Evolutionary conservation across 371 early-diverging fungal species (phyloP), one percentile per base, ranked within the genome.

Genomic region (Nematocida displodere): DNA sequence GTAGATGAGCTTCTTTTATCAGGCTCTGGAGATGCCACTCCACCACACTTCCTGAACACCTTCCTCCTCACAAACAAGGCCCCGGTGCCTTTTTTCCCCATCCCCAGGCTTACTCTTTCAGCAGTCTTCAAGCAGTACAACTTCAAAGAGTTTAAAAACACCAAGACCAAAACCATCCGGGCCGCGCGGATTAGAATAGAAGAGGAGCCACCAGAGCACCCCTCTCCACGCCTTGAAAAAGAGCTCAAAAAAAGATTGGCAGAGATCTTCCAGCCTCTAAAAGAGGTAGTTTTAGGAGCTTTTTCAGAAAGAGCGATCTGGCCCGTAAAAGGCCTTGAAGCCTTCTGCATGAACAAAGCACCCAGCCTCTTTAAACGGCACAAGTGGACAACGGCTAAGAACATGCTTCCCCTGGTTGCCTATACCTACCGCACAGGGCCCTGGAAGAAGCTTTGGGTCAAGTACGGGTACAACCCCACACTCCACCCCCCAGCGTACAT

Each of bases 381-480:
- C 11, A 67, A 67, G 40, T 67, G 67, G 67, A 3, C 67, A 7
- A n/a, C 55, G 24, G 49, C 77, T 20, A 83, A 81, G 63, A 58
- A 64, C n/a, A 48, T 76, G 40, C 36, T 81, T n/a, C 66, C 76
- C 17, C 20, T 79, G 13, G 54, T 71, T 59, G 67, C 77, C 39
- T 83, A 80, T 58, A 78, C 59, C 15, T 59, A 56, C 64, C 48
- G 50, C 4, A 62, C 67, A 40, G 84, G 84, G 0, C 84, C 84
- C 2, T 83, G 82, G 82, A 77, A 79, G 47, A 77, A 77, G 53
- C 75, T 64, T 13, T 82, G 84, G 82, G 48, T 80, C 8, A 40
- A 36, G 36, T 80, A 76, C 42, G 82, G 82, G 33, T 76, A 76
- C 71, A 75, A 83, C 59, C 84, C 84, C 4, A 79, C 54, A 40